Evolutionary conservation across 2,329 filamentous ascomycete genomes (phyloP).

Genomic region (Alternaria panax): DNA sequence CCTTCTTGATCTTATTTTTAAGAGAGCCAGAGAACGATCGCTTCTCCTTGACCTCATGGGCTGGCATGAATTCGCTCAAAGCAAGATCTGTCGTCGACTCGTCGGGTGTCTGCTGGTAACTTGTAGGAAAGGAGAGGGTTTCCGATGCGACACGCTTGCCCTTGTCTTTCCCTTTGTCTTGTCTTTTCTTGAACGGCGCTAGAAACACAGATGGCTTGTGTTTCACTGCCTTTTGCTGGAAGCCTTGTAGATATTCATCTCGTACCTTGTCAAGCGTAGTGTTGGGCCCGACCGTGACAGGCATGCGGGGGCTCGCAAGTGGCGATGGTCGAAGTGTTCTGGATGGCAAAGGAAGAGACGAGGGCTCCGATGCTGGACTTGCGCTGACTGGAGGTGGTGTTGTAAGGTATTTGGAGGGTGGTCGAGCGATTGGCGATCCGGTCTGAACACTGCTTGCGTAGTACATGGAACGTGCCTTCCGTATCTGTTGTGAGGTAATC

Average conservation of each 20-base stretch:
- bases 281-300: conserved; percentile 33
- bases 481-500: conserved; percentile 44
- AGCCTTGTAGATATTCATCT: conserved; percentile 52
- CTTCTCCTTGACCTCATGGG: conserved; percentile 60
- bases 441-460: conserved; percentile 50
- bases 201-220: conserved; percentile 55
- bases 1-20: conserved; percentile 66
- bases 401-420: conserved; percentile 43
- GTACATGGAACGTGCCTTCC: conserved; percentile 50
- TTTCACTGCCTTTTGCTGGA: conserved; percentile 51
- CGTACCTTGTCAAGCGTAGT: conserved; percentile 45
- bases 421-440: conserved; percentile 46
- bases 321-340: conserved; percentile 27
- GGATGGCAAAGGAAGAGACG: conserved; percentile 1
- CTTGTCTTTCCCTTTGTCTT: conserved; percentile 37
- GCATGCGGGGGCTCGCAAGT: conserved; percentile 32
- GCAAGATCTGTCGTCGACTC: conserved; percentile 20
- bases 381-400: conserved; percentile 26
- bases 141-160: conserved; percentile 25
- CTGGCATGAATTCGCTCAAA: conserved; percentile 33
- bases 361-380: conserved; percentile 13
- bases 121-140: conserved; percentile 20
- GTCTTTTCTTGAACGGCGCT: conserved; percentile 54
- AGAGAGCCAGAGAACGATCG: conserved; percentile 69
- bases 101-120: conserved; percentile 13